phyloP scores from a whole-genome alignment of 2,329 filamentous ascomycete genomes.

The Cephalotrichum gorgonifer region DNA sequence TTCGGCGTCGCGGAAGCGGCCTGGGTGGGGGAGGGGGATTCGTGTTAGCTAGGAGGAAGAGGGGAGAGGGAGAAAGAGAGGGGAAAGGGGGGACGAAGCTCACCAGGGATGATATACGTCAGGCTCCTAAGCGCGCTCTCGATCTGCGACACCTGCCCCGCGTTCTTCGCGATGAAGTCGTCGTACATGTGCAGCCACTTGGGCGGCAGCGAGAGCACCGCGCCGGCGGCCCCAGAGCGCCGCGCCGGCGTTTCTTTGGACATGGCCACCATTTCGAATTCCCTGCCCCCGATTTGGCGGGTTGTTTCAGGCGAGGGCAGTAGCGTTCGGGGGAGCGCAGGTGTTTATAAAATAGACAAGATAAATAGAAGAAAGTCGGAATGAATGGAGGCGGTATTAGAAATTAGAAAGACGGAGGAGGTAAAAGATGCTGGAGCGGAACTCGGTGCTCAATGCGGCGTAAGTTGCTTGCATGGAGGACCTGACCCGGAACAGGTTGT shows the following conservation, averaged over 20 bases:
- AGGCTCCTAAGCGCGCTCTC: constrained; percentile 86
- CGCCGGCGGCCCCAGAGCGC: neutral
- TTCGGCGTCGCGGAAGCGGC: constrained; percentile 83
- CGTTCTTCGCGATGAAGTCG: constrained; percentile 91
- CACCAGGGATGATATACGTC: constrained; percentile 90
- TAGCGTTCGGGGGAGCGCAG: no score
- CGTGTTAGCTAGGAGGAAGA: neutral
- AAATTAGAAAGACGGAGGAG: no score
- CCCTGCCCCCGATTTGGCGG: no score
- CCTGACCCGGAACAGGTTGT: no score
- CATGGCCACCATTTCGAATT: no score
- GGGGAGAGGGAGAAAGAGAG: neutral
- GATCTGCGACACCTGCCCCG: constrained; percentile 86
- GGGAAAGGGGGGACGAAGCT: neutral
- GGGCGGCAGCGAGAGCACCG: constrained; percentile 46
- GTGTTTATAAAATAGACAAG: no score
- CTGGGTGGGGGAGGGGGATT: constrained; percentile 22
- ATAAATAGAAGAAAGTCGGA: no score
- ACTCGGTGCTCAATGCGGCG: no score
- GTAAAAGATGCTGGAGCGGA: no score
- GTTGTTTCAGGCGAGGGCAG: no score
- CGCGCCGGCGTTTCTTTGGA: neutral
- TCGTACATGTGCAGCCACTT: constrained; percentile 64
- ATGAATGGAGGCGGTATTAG: no score
- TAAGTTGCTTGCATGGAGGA: no score